Evolutionary conservation across 805 yeast species (phyloP).

Genomic region (Suhomyces xylopsoci): DNA sequence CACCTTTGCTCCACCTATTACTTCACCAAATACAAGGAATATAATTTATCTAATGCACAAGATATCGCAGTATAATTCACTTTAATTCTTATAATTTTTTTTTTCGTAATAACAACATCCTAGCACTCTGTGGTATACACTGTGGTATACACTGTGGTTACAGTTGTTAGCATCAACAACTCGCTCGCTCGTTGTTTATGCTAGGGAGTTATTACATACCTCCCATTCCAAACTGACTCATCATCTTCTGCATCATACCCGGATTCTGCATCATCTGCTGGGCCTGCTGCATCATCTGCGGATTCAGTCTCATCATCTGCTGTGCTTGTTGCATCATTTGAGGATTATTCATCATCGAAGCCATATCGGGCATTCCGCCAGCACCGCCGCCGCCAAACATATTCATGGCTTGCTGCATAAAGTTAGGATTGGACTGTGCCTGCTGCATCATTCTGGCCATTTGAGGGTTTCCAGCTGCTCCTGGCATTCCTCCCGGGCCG

Average conservation of each 20-base stretch:
- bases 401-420: conserved; percentile 62
- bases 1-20: too few relatives aligned
- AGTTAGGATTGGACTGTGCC: conserved; percentile 47
- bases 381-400: conserved; percentile 59
- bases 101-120: too few relatives aligned
- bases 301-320: conserved; percentile 45
- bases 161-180: too few relatives aligned
- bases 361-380: conserved; percentile 49
- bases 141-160: too few relatives aligned
- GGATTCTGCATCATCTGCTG: conserved; percentile 51
- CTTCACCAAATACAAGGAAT: too few relatives aligned
- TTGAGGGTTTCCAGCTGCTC: conserved; percentile 33
- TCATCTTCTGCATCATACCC: conserved; percentile 67
- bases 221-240: conserved; percentile 59
- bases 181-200: too few relatives aligned
- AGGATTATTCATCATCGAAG: conserved; percentile 59
- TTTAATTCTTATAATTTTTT: too few relatives aligned
- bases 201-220: too few relatives aligned
- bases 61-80: too few relatives aligned
- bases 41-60: too few relatives aligned
- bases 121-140: too few relatives aligned
- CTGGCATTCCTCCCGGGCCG: conserved; percentile 8
- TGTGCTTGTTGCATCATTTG: conserved; percentile 47
- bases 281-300: conserved; percentile 44
- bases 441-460: conserved; percentile 55